Base-by-base conservation (phyloP, 345 rosid species). In the Hypericum perforatum region DNA sequence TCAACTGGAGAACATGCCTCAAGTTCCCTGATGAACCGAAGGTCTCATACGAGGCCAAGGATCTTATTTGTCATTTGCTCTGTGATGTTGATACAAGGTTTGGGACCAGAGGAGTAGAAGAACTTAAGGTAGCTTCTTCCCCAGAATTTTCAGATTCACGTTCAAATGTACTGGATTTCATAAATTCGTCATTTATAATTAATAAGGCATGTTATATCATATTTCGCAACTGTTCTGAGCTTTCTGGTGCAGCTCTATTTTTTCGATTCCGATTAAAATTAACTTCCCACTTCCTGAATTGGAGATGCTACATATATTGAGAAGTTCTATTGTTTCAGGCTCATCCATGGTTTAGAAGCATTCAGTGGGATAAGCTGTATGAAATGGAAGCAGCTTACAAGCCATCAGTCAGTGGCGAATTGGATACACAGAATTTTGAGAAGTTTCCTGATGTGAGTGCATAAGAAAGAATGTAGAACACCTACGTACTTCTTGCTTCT, bases 391-490 rank as follows among this genome's bases (percentile, higher is more conserved):
- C 96, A 60, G 88, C 82, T 44, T 76, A 78, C 71, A 82, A 67
- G 70, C 98, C 98, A 40, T 77, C 58, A 43, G 98, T 92, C 58
- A 76, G 62, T 47, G 98, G 98, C 61, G 96, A 92, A 64, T 65
- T 76, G 63, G 98, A 92, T 72, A 92, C 98, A 39, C 98, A 85
- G 69, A 91, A 92, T 72, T 92, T 92, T 68, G 98, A 92, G 71
- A 83, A 92, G 72, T 92, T 92, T 76, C 86, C 96, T 41, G 96
- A 91, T 36, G 96, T 91, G 72, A 87, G 90, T 79, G 45, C 37
- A 53, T 44, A 59, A 56, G 9, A 41, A 57, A 57, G 11, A 53
- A 44, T 46, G 50, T 46, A 10, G 9, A 46, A 5, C 5, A 46
- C 50, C 15, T 46, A 46, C 50, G 3, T 46, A 13, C 10, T 13